Conservation (phyloP, 1,139 yeast species). For the Hyphopichia khmerensis region DNA sequence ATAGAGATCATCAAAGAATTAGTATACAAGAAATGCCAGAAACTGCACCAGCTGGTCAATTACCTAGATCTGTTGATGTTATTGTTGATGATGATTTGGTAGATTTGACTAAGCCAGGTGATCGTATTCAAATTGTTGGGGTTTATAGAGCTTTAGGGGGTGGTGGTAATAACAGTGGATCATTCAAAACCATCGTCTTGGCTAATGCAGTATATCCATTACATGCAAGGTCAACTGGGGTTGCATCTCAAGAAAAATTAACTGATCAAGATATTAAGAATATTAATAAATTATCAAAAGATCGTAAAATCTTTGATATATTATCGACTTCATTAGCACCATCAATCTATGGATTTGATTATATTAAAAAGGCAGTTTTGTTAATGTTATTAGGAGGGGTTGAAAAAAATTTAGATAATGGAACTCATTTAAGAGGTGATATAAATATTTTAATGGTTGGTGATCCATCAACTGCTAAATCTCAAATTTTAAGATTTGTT, state of each 20-base stretch:
- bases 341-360: conserved; percentile 90
- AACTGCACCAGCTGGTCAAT: conserved; percentile 96
- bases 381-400: conserved; percentile 92
- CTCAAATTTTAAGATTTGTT: conserved; percentile 91
- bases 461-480: conserved; percentile 98
- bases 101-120: conserved; percentile 93
- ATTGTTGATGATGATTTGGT: conserved; percentile 92
- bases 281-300: conserved; percentile 73
- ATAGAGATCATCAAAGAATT: conserved; percentile 90
- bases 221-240: conserved; percentile 86
- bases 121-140: conserved; percentile 91
- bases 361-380: conserved; percentile 86
- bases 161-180: conserved; percentile 60
- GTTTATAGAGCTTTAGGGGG: conserved; percentile 92
- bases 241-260: conserved; percentile 70
- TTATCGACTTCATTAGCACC: conserved; percentile 91
- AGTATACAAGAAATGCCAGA: conserved; percentile 99
- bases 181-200: conserved; percentile 76
- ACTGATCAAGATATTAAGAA: conserved; percentile 85
- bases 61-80: conserved; percentile 90
- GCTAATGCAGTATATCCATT: conserved; percentile 89
- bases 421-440: conserved; percentile 97
- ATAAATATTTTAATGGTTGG: conserved; percentile 96
- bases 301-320: conserved; percentile 69
- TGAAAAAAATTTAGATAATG: conserved; percentile 91